A percentile compares a stretch with the other conserved stretches of the same genome.
These are phyloP conservation scores for Vaccinium corymbosum DNA, from an alignment of 148 eudicot genomes.

Conservation along the genomic window DNA sequence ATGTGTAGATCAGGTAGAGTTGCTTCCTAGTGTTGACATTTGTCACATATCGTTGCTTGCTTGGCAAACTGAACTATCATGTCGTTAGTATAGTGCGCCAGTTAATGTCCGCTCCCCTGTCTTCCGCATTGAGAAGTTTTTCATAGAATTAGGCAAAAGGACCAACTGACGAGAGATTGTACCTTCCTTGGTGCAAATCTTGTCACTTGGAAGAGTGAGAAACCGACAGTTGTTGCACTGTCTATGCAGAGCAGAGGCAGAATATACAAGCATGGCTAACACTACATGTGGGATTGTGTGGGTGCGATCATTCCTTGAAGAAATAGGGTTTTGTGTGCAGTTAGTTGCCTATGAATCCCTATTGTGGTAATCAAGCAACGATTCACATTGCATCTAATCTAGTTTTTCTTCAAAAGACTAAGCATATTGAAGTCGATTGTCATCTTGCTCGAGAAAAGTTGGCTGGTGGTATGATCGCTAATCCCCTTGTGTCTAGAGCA, in stretches of 20 bases:
- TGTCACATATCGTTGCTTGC: not conserved
- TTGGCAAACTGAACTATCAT: not conserved
- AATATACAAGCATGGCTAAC: not conserved
- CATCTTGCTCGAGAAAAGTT: not conserved
- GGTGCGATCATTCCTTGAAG: not conserved
- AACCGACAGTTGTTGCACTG: not conserved
- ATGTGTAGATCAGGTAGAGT: not conserved
- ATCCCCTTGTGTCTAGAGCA: not conserved
- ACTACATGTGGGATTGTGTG: not conserved
- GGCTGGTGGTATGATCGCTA: not conserved
- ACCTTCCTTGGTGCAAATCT: not conserved
- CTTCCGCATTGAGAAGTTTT: not conserved
- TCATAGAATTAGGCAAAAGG: not conserved
- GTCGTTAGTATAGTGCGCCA: not conserved
- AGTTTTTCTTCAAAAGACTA: not conserved
- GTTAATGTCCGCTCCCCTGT: not conserved
- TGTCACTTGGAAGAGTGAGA: not conserved
- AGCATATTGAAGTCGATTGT: not conserved
- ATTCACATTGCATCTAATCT: not conserved
- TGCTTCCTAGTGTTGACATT: not conserved
- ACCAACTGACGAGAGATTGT: not conserved
- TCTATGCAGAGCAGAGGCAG: not conserved
- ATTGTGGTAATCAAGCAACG: not conserved
- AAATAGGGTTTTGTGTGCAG: not conserved
- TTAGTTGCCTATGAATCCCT: not conserved